phyloP scores from a whole-genome alignment of 2,329 filamentous ascomycete species.

The Corniculantispora saksenae region DNA sequence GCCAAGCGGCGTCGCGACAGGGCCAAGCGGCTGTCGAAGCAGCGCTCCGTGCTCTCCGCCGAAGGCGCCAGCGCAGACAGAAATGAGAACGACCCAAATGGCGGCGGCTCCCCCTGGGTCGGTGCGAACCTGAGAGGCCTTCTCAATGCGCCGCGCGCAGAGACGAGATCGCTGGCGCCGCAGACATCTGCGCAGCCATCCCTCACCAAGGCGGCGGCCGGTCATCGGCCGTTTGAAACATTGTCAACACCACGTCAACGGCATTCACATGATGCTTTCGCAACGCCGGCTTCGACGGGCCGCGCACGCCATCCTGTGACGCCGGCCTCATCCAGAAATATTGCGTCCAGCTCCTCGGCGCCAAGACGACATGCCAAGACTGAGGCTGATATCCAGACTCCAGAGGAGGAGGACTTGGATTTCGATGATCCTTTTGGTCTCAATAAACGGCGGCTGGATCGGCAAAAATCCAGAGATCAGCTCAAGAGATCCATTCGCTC shows the following conservation, averaged over 20 bases:
- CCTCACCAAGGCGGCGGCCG: constrained; percentile 24
- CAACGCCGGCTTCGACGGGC: background rate
- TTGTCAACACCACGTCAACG: background rate
- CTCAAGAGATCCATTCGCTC: constrained; percentile 25
- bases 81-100: constrained; percentile 1
- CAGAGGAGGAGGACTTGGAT: constrained; percentile 24
- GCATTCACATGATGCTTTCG: background rate
- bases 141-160: constrained; percentile 43
- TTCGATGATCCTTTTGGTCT: constrained; percentile 40
- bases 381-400: background rate
- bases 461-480: constrained; percentile 34
- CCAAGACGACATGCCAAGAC: constrained; percentile 10
- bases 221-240: constrained; percentile 2
- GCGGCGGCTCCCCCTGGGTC: constrained; percentile 27
- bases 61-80: background rate
- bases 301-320: constrained; percentile 10
- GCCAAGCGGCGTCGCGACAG: constrained; percentile 27
- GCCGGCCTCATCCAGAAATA: background rate
- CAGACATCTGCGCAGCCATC: background rate
- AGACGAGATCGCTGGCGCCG: constrained; percentile 19
- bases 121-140: constrained; percentile 42
- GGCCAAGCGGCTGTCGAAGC: constrained; percentile 26
- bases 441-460: constrained; percentile 30
- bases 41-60: constrained; percentile 26
- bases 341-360: constrained; percentile 4